Evolutionary conservation across 805 yeast genomes (phyloP), one percentile per base, ranked within the genome.

Genomic region (Grigorovia yakushimaensis): DNA sequence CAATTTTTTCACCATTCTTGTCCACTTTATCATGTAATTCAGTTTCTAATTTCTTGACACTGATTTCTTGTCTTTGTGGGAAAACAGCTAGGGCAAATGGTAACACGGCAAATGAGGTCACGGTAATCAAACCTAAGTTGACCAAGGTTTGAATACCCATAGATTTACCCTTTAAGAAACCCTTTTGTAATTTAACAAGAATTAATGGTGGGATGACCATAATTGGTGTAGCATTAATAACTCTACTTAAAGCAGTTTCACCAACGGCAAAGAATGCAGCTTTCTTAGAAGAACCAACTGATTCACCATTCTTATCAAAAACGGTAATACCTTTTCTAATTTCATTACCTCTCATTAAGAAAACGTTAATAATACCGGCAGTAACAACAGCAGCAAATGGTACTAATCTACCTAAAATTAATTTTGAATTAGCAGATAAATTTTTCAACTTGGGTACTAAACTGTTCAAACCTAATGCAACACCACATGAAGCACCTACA

Each of bases 341-440:
- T 68, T 93, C 99, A 66, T 89, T 94, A 48, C 91, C 79, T 70
- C 99, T 80, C 98, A 93, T 93, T 50, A 94, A 74, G 59, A 87
- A 88, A n/a, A 93, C 96, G 56, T 93, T 93, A 38, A 88, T 95
- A 33, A 93, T 73, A 62, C 98, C 98, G 1, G 99, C 99, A 45
- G 93, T 81, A 1, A 89, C 97, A 35, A 93, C 99, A 1, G 99
- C 99, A 0, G 98, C 98, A 70, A 93, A 93, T 6, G 99, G 99
- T 11, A 93, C 95, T 48, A 93, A 73, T 55, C 99, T 81, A 39
- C 89, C 82, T 47, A 93, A 67, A 27, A 89, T 73, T 55, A 82
- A 68, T 60, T 73, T 80, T 2, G 97, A 79, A 49, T 71, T 71
- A 1, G 95, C 81, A n/a, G 76, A 65, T n/a, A 93, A 61, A 33